Evolutionary conservation across 768 basidiomycete genomes (phyloP).

Genomic region (Goffeauzyma gilvescens): DNA sequence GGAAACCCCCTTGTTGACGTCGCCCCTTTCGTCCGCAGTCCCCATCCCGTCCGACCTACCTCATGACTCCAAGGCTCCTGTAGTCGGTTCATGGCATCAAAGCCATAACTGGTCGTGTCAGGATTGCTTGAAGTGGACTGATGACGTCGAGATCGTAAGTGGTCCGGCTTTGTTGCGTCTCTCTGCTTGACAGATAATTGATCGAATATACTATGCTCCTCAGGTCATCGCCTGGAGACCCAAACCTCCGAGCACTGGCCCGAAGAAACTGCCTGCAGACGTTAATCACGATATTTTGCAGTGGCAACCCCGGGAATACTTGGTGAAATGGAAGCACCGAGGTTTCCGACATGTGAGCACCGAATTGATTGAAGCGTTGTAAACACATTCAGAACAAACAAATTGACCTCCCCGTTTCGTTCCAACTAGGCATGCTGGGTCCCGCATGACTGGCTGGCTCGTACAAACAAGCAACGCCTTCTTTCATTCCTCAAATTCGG

Average conservation of each 20-base stretch:
- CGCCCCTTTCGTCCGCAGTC: too few species aligned
- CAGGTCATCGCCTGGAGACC: constrained; percentile 47
- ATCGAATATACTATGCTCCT: constrained; percentile 68
- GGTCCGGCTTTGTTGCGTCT: constrained; percentile 1
- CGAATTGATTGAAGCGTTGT: constrained; percentile 25
- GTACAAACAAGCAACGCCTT: constrained; percentile 47
- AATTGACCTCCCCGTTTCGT: neutral
- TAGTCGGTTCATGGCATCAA: too few species aligned
- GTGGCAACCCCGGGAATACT: constrained; percentile 66
- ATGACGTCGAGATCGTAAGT: constrained; percentile 35
- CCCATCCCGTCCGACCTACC: too few species aligned
- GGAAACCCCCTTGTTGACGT: constrained; percentile 36
- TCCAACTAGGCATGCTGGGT: constrained; percentile 50
- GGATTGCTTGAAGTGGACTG: constrained; percentile 45
- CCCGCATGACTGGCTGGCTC: constrained; percentile 72
- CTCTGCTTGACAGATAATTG: constrained; percentile 43
- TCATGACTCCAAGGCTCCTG: too few species aligned
- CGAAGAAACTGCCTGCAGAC: too few species aligned
- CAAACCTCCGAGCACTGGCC: constrained; percentile 32
- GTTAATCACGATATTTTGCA: constrained; percentile 40
- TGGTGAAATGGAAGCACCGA: constrained; percentile 68
- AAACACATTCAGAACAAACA: neutral
- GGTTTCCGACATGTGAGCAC: constrained; percentile 44
- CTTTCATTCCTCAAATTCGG: constrained; percentile 59
- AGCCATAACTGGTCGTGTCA: constrained; percentile 34